These are phyloP conservation scores for Phytopythium chamaehyphon DNA, from an alignment of 352 stramenopile genomes.

Conservation along the genomic window DNA sequence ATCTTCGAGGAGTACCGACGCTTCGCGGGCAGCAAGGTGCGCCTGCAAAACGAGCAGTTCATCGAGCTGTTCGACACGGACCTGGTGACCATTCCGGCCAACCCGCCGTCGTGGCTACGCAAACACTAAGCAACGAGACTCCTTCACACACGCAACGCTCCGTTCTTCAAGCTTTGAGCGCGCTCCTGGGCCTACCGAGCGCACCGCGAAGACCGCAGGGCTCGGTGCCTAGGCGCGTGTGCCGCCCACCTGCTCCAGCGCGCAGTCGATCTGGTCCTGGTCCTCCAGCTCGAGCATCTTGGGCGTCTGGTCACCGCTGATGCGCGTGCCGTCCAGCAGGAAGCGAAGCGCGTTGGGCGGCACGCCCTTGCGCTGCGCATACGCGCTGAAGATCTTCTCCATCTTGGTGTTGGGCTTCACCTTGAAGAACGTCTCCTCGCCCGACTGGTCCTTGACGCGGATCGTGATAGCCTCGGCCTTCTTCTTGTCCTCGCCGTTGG, in stretches of 20 bases:
- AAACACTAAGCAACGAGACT: slow-evolving; percentile 29
- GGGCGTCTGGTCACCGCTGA: slow-evolving; percentile 92
- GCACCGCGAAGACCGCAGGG: neutral
- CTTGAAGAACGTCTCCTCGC: slow-evolving; percentile 98
- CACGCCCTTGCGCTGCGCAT: slow-evolving; percentile 94
- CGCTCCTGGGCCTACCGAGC: neutral
- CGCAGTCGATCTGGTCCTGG: slow-evolving; percentile 97
- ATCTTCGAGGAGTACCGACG: slow-evolving; percentile 93
- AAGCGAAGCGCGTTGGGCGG: slow-evolving; percentile 90
- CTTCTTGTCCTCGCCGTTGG: slow-evolving; percentile 77
- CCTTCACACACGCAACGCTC: slow-evolving; percentile 1
- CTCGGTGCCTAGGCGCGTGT: slow-evolving; percentile 21
- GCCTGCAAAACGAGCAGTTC: slow-evolving; percentile 92
- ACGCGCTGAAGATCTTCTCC: slow-evolving; percentile 97
- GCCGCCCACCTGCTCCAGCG: slow-evolving; percentile 88
- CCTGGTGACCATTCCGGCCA: slow-evolving; percentile 80
- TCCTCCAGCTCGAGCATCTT: slow-evolving; percentile 97
- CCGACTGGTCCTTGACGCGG: slow-evolving; percentile 88
- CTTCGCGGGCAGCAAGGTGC: slow-evolving; percentile 88
- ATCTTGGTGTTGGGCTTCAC: slow-evolving; percentile 99
- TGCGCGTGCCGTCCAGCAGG: slow-evolving; percentile 94
- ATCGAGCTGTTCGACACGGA: slow-evolving; percentile 95
- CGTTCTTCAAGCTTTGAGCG: neutral
- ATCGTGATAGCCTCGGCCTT: slow-evolving; percentile 87
- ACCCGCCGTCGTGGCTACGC: slow-evolving; percentile 67